Conservation (phyloP, 805 yeast species). For the Monosporozyma aerobia region DNA sequence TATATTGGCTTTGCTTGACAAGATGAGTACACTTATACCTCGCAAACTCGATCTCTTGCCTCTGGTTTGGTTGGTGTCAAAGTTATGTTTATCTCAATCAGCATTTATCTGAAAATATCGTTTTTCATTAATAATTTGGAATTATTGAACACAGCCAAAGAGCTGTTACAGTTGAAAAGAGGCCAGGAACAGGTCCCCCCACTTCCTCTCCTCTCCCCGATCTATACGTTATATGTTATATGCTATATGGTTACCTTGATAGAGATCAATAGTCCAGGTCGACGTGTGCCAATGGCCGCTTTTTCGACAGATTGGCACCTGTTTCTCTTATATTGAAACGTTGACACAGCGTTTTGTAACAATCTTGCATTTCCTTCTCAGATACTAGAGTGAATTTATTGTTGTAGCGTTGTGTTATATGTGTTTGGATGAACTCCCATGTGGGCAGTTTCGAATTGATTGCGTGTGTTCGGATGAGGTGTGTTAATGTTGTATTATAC, state of each 20-base stretch:
- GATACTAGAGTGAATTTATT: not conserved
- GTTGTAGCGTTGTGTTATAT: not conserved
- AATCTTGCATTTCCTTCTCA: not conserved
- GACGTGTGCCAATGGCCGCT: not conserved
- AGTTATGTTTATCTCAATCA: not conserved
- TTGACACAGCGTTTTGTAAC: not conserved
- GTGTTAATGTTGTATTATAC: not conserved
- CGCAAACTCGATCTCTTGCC: not conserved
- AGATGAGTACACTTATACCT: not conserved
- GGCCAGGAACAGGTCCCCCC: too few species aligned
- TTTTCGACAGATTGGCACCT: not conserved
- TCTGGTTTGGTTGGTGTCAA: not conserved
- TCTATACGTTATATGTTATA: not conserved
- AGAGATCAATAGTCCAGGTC: not conserved
- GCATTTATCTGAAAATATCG: not conserved
- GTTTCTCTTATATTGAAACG: not conserved
- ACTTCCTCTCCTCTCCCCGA: too few species aligned
- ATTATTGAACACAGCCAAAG: too few species aligned
- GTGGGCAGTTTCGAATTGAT: not conserved
- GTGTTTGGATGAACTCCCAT: conserved; percentile 9
- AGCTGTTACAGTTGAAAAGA: too few species aligned
- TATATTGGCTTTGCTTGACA: not conserved
- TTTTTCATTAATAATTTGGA: too few species aligned
- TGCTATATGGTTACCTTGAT: not conserved
- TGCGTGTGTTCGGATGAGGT: not conserved